Base-by-base conservation (phyloP, 2,329 filamentous ascomycete species). In the Exophiala alcalophila region DNA sequence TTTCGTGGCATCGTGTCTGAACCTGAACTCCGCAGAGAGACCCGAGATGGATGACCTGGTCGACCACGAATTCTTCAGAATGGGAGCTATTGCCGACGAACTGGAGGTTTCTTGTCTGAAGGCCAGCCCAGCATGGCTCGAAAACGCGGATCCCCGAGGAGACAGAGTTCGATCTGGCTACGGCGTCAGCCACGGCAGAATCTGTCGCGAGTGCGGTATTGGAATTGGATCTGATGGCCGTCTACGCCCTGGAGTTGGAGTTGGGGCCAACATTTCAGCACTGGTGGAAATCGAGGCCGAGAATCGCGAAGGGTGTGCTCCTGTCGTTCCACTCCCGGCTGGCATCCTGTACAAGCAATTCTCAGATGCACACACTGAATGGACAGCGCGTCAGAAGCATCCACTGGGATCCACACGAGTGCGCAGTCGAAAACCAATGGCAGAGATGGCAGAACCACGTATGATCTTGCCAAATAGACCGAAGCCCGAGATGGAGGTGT, bases 21-120 rank as follows among this genome's bases (percentile, higher is more conserved):
- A 68, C 34, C 59, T 73, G 20, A 64, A 68, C 10, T 69, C 72
- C 31, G 62, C 69, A n/a, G 63, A 71, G 48, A 61, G 71, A 16
- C 69, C 70, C 3, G 69, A 70, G 26, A 68, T 71, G 11, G 71
- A 73, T 46, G 65, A 73, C 33, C 66, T 73, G 40, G 70, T 73
- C 5, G 68, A 71, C 26, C 69, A 73, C 45, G 59, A 63, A 4
- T 73, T 74, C 44, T 73, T 74, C 59, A 69, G 64, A 35, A 73
- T 72, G 69, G 70, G 70, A 7, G 69, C 64, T 28, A 72, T 73
- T 51, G 70, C 70, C 11, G 61, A 63, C 15, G 57, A 62, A 29
- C 56, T 73, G 16, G 67, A 69, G 19, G 58, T 64, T 11, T 53
- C 57, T 12, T 68, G 63, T 31, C 63, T 65, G 16, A 56, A 60